phyloP scores from a whole-genome alignment of 139 green algal species.

The Chlorella sp. region DNA sequence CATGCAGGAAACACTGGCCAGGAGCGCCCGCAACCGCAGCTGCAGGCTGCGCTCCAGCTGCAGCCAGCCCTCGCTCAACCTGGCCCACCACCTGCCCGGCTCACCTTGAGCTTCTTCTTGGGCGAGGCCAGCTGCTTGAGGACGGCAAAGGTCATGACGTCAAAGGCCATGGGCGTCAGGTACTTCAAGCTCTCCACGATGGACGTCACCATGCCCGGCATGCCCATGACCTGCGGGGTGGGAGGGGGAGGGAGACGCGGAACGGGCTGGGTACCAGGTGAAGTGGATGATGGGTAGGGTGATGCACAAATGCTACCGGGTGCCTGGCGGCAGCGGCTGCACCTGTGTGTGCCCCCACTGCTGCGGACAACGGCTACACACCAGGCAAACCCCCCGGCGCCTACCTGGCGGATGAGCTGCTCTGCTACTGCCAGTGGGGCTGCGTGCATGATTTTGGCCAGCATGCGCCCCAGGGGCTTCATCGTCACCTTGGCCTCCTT shows the following conservation, averaged over 20 bases:
- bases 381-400: too few relatives aligned
- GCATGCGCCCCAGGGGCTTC: slow-evolving; percentile 59
- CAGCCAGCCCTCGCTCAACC: too few relatives aligned
- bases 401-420: slow-evolving; percentile 57
- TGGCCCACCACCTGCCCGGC: background rate
- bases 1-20: too few relatives aligned
- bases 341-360: too few relatives aligned
- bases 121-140: slow-evolving; percentile 59
- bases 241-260: too few relatives aligned
- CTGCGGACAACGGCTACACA: too few relatives aligned
- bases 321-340: too few relatives aligned
- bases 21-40: too few relatives aligned
- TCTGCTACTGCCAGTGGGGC: slow-evolving; percentile 62
- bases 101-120: slow-evolving; percentile 66
- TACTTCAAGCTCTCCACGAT: slow-evolving; percentile 82
- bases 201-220: slow-evolving; percentile 73
- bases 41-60: too few relatives aligned
- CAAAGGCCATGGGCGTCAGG: slow-evolving; percentile 68
- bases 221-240: slow-evolving; percentile 69
- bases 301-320: too few relatives aligned
- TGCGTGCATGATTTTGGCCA: slow-evolving; percentile 70
- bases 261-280: background rate
- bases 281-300: background rate
- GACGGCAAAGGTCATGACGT: slow-evolving; percentile 79
- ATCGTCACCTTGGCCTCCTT: slow-evolving; percentile 61